Base-by-base conservation (phyloP, 2,329 filamentous ascomycete species). In the Alternaria infectoria region DNA sequence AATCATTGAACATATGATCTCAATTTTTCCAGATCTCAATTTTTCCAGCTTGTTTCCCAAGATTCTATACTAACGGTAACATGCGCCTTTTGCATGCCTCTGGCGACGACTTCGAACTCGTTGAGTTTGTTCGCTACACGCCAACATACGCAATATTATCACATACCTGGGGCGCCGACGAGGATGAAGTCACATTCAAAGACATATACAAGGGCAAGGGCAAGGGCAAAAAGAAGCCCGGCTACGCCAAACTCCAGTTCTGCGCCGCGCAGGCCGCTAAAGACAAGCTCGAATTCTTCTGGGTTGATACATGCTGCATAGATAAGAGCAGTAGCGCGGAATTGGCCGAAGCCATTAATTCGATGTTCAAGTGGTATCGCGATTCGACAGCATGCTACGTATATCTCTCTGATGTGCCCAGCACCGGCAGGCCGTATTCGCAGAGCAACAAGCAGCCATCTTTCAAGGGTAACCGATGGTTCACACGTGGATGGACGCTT, bases 291-390 rank as follows among this genome's bases (percentile, higher is more conserved):
- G 15, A 64, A 7, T 62, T 43, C 43, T 52, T 62, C 43, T 62
- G 54, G 54, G 17, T 63, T n/a, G 45, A 60, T 47, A 57, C 57
- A 8, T 60, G 54, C 26, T 64, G 62, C 30, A 61, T 66, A 15
- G 55, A 66, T 7, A 59, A 66, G 21, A 12, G 26, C 28, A 36
- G 43, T 21, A 50, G 56, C n/a, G 57, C 55, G 3, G 55, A 62
- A 13, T 26, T 62, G 3, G 19, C 43, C 2, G 55, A 59, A n/a
- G 60, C 55, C 12, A 59, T 59, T 8, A 45, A 51, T 12, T 59
- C 56, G 3, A 59, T 59, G 56, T 59, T 40, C 6, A 5, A 15
- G 4, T 63, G 51, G 44, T 63, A 56, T 25, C 23, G 21, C 0
- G 15, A 11, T 5, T 28, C 61, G 7, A 15, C 13, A 6, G 21